These are phyloP conservation scores for Ustilago hordei DNA, from an alignment of 1,284 basidiomycete genomes.

Conservation along the genomic window DNA sequence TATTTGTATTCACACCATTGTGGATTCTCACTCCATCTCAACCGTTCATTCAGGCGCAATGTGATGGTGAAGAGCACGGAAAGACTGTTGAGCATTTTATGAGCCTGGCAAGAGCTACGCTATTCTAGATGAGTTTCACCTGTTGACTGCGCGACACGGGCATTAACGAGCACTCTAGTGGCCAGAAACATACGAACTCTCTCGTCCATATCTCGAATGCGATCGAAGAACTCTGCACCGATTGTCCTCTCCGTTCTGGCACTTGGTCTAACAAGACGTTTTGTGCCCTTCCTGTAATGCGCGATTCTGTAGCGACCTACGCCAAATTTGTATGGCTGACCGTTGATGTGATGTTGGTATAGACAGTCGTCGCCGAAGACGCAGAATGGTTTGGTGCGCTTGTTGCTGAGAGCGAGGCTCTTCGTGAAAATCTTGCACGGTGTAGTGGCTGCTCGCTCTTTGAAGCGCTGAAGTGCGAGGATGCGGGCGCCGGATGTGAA, in stretches of 20 bases:
- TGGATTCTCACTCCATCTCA: conserved; percentile 3
- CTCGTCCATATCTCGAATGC: conserved; percentile 16
- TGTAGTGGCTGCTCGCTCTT: conserved; percentile 17
- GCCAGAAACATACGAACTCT: conserved; percentile 17
- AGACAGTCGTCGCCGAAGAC: conserved; percentile 46
- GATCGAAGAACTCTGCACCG: conserved; percentile 4
- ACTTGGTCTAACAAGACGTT: conserved; percentile 7
- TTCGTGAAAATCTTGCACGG: conserved; percentile 46
- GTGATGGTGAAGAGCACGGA: neutral
- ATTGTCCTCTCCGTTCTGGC: neutral
- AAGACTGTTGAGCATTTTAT: neutral
- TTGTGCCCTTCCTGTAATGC: conserved; percentile 5
- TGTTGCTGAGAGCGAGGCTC: conserved; percentile 23
- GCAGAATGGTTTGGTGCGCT: conserved; percentile 28
- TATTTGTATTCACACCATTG: neutral
- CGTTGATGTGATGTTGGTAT: conserved; percentile 37
- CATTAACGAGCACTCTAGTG: conserved; percentile 4
- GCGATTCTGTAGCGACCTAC: conserved; percentile 10
- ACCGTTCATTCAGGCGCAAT: neutral
- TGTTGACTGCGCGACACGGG: neutral
- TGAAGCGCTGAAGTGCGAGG: conserved; percentile 25
- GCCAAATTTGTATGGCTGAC: conserved; percentile 26
- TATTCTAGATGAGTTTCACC: neutral
- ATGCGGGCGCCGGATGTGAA: conserved; percentile 16
- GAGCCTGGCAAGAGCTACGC: neutral